These are phyloP conservation scores for Yarrowia porcina DNA, from an alignment of 805 yeast species.

Conservation along the genomic window DNA sequence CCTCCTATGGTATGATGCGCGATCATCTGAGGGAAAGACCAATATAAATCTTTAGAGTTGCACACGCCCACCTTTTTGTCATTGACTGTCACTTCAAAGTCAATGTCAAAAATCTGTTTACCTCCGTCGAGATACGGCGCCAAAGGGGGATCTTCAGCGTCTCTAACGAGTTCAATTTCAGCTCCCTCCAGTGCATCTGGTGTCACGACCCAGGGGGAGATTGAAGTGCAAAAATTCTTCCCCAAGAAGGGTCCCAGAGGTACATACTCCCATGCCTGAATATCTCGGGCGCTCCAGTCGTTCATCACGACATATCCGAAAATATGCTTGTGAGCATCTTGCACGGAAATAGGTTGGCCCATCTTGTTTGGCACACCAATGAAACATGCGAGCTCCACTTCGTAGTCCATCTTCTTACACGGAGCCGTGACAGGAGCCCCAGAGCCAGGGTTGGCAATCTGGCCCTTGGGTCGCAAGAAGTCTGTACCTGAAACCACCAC, in stretches of 20 bases:
- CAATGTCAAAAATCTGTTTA: slow-evolving; percentile 29
- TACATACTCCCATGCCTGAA: slow-evolving; percentile 35
- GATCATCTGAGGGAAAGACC: slow-evolving; percentile 34
- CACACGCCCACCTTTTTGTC: slow-evolving; percentile 27
- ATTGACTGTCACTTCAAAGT: slow-evolving; percentile 28
- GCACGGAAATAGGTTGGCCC: slow-evolving; percentile 29
- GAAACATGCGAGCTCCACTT: slow-evolving; percentile 33
- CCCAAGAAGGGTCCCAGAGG: slow-evolving; percentile 35
- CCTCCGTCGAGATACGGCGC: slow-evolving; percentile 30
- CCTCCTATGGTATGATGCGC: slow-evolving; percentile 35
- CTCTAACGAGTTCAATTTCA: slow-evolving; percentile 27
- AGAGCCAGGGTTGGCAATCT: slow-evolving; percentile 29
- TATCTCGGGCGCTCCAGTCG: slow-evolving; percentile 35
- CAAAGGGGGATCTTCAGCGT: slow-evolving; percentile 28
- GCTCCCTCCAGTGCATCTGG: slow-evolving; percentile 32
- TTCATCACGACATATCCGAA: slow-evolving; percentile 35
- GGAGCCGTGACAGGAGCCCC: neutral
- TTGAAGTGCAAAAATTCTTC: slow-evolving; percentile 33
- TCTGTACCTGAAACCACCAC: slow-evolving; percentile 34
- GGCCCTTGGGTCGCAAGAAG: slow-evolving; percentile 32
- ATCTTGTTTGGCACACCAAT: slow-evolving; percentile 29
- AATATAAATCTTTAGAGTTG: slow-evolving; percentile 29
- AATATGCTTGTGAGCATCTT: slow-evolving; percentile 31
- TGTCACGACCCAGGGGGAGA: slow-evolving; percentile 34
- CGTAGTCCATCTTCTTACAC: slow-evolving; percentile 31